Evolutionary conservation across 495 filamentous ascomycete genomes (phyloP), one percentile per base, ranked within the genome.

Genomic region (Jackrogersella multiformis): DNA sequence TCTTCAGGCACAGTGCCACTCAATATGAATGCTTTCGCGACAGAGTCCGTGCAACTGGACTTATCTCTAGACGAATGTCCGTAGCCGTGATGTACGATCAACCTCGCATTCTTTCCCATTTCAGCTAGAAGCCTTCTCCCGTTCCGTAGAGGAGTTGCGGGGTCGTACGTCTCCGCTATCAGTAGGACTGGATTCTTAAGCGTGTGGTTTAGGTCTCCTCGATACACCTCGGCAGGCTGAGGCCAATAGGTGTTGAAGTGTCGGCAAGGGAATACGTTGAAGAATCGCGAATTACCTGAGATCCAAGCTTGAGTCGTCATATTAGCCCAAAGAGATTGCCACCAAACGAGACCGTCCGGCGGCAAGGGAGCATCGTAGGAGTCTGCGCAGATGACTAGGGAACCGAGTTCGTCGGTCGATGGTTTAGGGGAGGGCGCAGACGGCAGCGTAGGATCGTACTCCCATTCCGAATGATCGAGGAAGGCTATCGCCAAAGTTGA

Each of bases 81-180:
- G 34, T 83, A 83, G 7, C 80, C 80, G 41, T 83, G 81, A 52
- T 83, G 81, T 9, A 67, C 78, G 26, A 82, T 72, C 28, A 83
- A 66, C 52, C 80, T 49, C 20, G 81, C 80, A 36, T 81, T 82
- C 21, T 45, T 32, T 1, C 79, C 80, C 80, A 83, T 81, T 51
- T 83, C 80, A 1, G 56, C 54, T 9, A 76, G 21, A 4, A 82
- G 67, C 32, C 80, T 58, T 26, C 77, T 68, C 10, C 79, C 80
- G 30, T 83, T 82, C 5, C 79, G 73, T 32, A 83, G 68, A n/a
- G 80, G 80, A 4, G 80, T 83, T 4, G 80, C 79, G 0, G 79
- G 79, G 46, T 83, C 80, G 54, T 83, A 80, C 16, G 78, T 78
- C 72, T 80, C 79, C 1, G 80, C 80, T 35, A 83, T 77, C 21